Evolutionary conservation across 805 yeast species (phyloP), one percentile per base, ranked within the genome.

Genomic region (Helenozyma baotianmanensis): DNA sequence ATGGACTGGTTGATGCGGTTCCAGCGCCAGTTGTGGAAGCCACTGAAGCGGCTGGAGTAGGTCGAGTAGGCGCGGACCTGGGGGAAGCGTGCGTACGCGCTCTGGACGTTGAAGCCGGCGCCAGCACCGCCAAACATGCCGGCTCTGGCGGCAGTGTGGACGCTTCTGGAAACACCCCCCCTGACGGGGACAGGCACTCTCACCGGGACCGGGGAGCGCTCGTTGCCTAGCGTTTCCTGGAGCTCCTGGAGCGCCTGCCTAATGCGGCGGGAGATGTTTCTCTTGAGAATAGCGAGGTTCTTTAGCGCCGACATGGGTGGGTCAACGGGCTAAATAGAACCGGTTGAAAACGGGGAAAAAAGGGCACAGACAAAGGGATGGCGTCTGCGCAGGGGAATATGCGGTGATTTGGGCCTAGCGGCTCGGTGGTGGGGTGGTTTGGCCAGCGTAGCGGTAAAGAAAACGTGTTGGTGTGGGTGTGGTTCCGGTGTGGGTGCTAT

Each of bases 221-320:
- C 53, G 21, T 49, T 49, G 18, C 51, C 43, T 23, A 59, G 38
- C 21, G 44, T 56, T 43, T 40, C 42, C 22, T 67, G 64, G 34
- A 74, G 56, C 38, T 74, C 78, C 42, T 71, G 70, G 16, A 74
- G 58, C 18, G 68, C 64, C 48, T 67, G 66, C 37, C 69, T 65
- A 38, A 70, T 56, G 35, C 69, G 71, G 41, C 66, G 58, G 22
- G 74, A 68, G 14, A 76, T 62, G 45, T 61, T 65, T 30, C 70
- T 60, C 39, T 48, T 46, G 31, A 63, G 59, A 38, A 72, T 57
- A 22, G 71, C 56, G 47, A 74, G 58, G 51, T 72, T 72, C 51
- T 64, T 64, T 11, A 36, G 23, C 4, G 38, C 38, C 3, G 49
- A 21, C 47, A 42, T 38, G 25, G 34, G 23, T 9, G 18, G 14